A percentile compares a stretch with the other conserved stretches of the same genome.
These are phyloP conservation scores for Lanmaoa rubissima DNA, from an alignment of 768 basidiomycete species.

Conservation along the genomic window DNA sequence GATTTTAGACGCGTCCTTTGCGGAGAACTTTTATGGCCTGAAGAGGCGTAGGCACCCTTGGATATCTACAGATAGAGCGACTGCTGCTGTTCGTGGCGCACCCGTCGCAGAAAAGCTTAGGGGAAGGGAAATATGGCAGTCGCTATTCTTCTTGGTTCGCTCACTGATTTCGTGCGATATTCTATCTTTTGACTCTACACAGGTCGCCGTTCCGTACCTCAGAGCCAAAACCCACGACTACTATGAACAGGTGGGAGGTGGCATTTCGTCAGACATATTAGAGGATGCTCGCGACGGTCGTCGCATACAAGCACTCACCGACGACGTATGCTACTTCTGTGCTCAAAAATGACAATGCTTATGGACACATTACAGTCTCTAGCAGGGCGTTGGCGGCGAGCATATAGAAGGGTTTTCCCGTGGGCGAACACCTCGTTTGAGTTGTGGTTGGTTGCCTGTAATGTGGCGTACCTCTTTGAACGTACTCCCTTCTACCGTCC, in stretches of 20 bases:
- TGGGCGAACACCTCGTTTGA: slow-evolving; percentile 78
- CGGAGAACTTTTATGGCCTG: slow-evolving; percentile 95
- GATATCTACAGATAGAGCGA: slow-evolving; percentile 66
- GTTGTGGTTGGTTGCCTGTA: slow-evolving; percentile 78
- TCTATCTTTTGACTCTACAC: slow-evolving; percentile 1
- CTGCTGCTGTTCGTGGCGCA: slow-evolving; percentile 64
- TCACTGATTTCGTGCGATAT: not conserved
- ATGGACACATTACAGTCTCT: slow-evolving; percentile 40
- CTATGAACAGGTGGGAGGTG: slow-evolving; percentile 88
- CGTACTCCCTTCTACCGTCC: slow-evolving; percentile 84
- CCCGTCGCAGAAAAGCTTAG: slow-evolving; percentile 66
- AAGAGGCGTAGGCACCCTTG: slow-evolving; percentile 73
- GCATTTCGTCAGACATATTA: slow-evolving; percentile 61
- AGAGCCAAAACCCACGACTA: slow-evolving; percentile 88
- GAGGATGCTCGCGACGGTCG: slow-evolving; percentile 49
- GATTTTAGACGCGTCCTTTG: slow-evolving; percentile 79
- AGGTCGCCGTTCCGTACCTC: slow-evolving; percentile 86
- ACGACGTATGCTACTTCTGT: slow-evolving; percentile 44
- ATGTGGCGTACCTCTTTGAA: slow-evolving; percentile 89
- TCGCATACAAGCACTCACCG: slow-evolving; percentile 45
- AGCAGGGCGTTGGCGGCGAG: slow-evolving; percentile 50
- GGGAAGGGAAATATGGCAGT: slow-evolving; percentile 65
- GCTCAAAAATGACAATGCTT: not conserved
- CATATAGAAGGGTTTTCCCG: slow-evolving; percentile 78
- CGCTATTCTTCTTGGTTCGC: slow-evolving; percentile 77